Conservation (phyloP, 1,284 basidiomycete species). For the Cryptococcus maquisensis region DNA sequence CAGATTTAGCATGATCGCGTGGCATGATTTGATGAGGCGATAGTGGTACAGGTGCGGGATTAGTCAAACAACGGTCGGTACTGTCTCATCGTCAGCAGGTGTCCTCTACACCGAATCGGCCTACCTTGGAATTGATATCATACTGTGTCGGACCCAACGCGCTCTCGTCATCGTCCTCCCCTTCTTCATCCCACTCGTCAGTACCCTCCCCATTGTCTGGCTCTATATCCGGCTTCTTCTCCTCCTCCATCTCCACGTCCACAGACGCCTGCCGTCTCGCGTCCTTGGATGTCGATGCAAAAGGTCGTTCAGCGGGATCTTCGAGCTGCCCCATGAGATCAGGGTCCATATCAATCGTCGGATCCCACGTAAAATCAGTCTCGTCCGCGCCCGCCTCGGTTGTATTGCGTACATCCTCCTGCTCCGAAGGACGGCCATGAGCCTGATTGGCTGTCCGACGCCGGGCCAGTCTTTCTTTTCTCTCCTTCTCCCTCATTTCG, state of each 20-base stretch:
- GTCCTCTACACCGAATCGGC: not conserved
- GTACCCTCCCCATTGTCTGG: not conserved
- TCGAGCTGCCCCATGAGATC: too few relatives aligned
- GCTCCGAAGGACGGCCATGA: not conserved
- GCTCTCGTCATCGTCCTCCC: not conserved
- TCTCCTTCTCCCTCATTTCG: too few relatives aligned
- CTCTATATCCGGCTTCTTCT: not conserved
- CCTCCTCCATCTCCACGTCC: not conserved
- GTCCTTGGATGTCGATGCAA: not conserved
- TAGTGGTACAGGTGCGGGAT: not conserved
- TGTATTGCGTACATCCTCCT: not conserved
- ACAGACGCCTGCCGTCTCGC: not conserved
- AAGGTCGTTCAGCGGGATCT: too few relatives aligned
- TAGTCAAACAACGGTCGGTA: not conserved
- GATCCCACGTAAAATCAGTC: not conserved
- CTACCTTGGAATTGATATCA: not conserved
- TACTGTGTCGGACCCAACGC: not conserved
- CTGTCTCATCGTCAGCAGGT: not conserved
- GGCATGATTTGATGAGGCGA: not conserved
- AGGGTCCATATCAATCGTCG: constrained; percentile 5
- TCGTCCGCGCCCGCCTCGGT: not conserved
- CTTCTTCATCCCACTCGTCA: not conserved
- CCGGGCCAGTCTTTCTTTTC: too few relatives aligned
- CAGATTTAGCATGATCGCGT: not conserved
- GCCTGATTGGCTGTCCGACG: too few relatives aligned